Base-by-base conservation (phyloP, 768 basidiomycete genomes). In the Gymnopilus dilepis region DNA sequence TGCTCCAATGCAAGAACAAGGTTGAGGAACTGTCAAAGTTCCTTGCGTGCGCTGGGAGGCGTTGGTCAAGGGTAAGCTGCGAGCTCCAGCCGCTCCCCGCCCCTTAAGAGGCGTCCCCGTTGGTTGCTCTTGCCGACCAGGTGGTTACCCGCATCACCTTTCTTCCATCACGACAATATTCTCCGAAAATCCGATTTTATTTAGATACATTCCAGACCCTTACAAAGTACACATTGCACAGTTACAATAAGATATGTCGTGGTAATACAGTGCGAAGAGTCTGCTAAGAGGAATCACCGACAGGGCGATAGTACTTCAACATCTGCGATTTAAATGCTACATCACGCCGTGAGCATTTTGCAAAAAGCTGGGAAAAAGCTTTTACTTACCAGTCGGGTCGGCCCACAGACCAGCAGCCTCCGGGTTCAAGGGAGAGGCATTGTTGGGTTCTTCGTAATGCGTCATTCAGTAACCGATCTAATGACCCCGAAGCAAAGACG, bases 341-440 rank as follows among this genome's bases (percentile, higher is more conserved):
- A 58, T 61, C 59, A 62, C 45, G 54, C 64, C 50, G 22, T 38
- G 17, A 40, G 34, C 19, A n/a, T n/a, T 17, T 15, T 17, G 7
- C 37, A 21, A 30, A 21, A 22, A 17, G 17, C 19, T 37, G 19
- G 24, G 13, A 2, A 37, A 6, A 22, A 37, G 6, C 5, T 8
- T 42, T 19, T 33, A 65, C 82, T 41, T 70, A 88, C 91, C 86
- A 63, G 85, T 84, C n/a, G 86, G 82, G 37, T 83, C 81, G 63
- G 80, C 83, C 95, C 95, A 97, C 21, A 95, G 77, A 17, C 82
- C 81, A 3, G 94, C 91, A 2, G 95, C 95, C 65, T 96, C 94
- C 6, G 88, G 80, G 72, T 96, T 96, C 60, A 97, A 77, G 6
- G 95, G 95, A 6, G 94, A 95, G 15, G 90, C 91, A 72, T 95